Evolutionary conservation across 495 filamentous ascomycete species (phyloP), one percentile per base, ranked within the genome.

Genomic region (Pseudevernia furfuracea): DNA sequence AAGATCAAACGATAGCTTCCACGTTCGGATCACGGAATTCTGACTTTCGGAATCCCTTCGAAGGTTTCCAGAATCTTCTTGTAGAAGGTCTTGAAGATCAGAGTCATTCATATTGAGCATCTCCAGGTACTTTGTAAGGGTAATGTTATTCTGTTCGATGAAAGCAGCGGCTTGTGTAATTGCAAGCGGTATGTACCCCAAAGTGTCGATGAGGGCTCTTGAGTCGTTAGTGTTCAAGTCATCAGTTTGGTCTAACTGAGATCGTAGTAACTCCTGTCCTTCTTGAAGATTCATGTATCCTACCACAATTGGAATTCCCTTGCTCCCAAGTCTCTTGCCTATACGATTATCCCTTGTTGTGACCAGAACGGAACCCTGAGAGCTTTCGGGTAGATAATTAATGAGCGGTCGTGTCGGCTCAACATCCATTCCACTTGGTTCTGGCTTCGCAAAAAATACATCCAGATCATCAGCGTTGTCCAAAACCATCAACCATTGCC

Each of bases 381-480:
- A 19, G 32, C 66, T 44, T 9, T 63, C 23, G 15, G 70, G 71
- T 25, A 73, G 38, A 60, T 68, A 70, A 21, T 72, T 28, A 5
- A 67, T 52, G 6, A 70, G 61, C 14, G 62, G 39, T 17, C 4
- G 10, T 46, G 38, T 43, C 0, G 7, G 58, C 25, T 25, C n/a
- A 19, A 2, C 2, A 30, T 41, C 38, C 0, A 11, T 8, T 6
- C 15, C 36, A 12, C 3, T 36, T 32, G 25, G 6, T 7, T 12
- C 30, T 15, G 58, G 37, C 23, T 43, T 44, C 58, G 37, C 21
- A 46, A 60, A 60, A n/a, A 60, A 75, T 21, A 78, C 28, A 39
- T 75, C 70, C 11, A 68, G 61, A 67, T 82, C 75, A 67, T 84
- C 80, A 14, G 78, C 80, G 64, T 81, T 83, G 67, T 85, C 80